Evolutionary conservation across 179 eudicot genomes (phyloP).

Genomic region (Amaranthus tricolor): DNA sequence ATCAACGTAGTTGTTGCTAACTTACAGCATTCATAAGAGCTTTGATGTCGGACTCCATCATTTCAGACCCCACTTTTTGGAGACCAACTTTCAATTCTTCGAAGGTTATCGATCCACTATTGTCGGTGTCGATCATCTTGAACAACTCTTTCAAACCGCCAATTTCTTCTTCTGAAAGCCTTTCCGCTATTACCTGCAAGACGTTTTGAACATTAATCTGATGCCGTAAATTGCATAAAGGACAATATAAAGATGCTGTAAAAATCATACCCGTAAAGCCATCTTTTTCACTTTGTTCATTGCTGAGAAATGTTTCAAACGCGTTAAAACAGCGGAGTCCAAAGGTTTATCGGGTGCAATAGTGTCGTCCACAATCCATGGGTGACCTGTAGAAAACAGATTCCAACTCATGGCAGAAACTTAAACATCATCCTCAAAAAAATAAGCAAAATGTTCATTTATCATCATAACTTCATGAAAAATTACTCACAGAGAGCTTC

Average conservation of each 20-base stretch:
- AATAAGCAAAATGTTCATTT: background rate
- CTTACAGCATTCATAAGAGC: conserved; percentile 86
- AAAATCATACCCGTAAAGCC: conserved; percentile 76
- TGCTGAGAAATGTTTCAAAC: conserved; percentile 88
- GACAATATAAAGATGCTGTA: background rate
- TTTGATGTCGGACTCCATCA: conserved; percentile 80
- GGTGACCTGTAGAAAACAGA: conserved; percentile 61
- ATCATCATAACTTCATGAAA: background rate
- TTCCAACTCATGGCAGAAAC: conserved; percentile 2
- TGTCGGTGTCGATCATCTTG: conserved; percentile 89
- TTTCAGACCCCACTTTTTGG: conserved; percentile 72
- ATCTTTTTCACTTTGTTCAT: conserved; percentile 98
- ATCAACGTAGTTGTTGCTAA: background rate
- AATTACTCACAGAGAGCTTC: conserved; percentile 74
- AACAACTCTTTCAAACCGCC: conserved; percentile 88
- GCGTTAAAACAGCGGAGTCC: conserved; percentile 85
- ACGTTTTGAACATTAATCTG: background rate
- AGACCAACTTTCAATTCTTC: conserved; percentile 84
- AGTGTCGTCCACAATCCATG: conserved; percentile 93
- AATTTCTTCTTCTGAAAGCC: conserved; percentile 96
- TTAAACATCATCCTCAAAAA: background rate
- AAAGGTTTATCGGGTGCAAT: conserved; percentile 92
- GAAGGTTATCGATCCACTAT: conserved; percentile 83
- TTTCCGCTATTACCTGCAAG: conserved; percentile 84
- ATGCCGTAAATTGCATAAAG: conserved; percentile 13